phyloP scores from a whole-genome alignment of 2,329 filamentous ascomycete species.

The Aspergillus vadensis region DNA sequence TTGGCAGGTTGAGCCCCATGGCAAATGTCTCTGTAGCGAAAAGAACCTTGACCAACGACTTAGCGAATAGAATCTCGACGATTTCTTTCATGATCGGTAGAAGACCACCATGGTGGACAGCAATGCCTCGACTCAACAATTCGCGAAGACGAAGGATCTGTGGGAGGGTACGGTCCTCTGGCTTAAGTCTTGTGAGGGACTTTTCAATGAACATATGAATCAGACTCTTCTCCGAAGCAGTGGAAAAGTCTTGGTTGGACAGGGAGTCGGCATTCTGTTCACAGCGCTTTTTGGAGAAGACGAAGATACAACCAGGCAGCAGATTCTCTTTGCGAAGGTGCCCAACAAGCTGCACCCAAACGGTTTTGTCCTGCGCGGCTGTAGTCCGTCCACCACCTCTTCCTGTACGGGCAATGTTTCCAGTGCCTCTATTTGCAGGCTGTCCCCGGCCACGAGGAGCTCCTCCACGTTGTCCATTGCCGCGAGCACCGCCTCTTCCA shows the following conservation, averaged over 20 bases:
- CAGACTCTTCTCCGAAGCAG: constrained; percentile 88
- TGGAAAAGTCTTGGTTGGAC: constrained; percentile 93
- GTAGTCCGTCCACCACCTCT: constrained; percentile 83
- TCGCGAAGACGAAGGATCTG: constrained; percentile 89
- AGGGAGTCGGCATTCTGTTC: constrained; percentile 96
- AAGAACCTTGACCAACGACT: constrained; percentile 91
- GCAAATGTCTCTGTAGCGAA: constrained; percentile 99
- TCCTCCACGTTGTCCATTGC: constrained; percentile 48
- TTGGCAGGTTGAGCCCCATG: constrained; percentile 95
- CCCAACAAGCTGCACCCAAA: constrained; percentile 95
- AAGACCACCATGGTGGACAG: constrained; percentile 92
- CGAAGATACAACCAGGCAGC: constrained; percentile 92
- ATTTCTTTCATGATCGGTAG: constrained; percentile 97
- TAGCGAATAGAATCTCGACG: constrained; percentile 94
- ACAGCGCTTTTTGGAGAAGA: constrained; percentile 97
- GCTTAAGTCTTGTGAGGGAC: constrained; percentile 85
- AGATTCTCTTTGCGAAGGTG: constrained; percentile 84
- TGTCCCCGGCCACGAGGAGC: constrained; percentile 58
- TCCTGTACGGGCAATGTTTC: constrained; percentile 88
- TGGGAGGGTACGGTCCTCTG: constrained; percentile 84
- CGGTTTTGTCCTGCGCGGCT: constrained; percentile 89
- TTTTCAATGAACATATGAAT: constrained; percentile 98
- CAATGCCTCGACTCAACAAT: constrained; percentile 82
- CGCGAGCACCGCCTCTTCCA: constrained; percentile 42
- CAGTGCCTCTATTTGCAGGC: constrained; percentile 62